phyloP scores from a whole-genome alignment of 352 stramenopile species.

The Globisporangium iwayamae region DNA sequence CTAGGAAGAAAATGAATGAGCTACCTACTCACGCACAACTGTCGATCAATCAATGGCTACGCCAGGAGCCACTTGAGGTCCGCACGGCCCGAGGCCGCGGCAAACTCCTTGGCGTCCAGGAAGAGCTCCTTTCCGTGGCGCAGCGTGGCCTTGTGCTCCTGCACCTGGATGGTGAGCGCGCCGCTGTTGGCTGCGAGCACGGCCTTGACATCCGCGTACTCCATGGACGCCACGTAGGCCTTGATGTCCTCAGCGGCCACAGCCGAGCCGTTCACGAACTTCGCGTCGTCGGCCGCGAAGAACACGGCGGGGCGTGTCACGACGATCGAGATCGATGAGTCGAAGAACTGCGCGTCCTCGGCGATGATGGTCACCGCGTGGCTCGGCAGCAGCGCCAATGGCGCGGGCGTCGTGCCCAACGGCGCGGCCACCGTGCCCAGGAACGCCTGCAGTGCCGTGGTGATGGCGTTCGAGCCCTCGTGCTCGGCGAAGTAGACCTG shows the following conservation, averaged over 20 bases:
- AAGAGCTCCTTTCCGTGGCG: constrained; percentile 65
- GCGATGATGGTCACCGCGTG: constrained; percentile 68
- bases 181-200: constrained; percentile 27
- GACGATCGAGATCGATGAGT: constrained; percentile 62
- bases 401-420: constrained; percentile 59
- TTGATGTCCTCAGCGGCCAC: constrained; percentile 48
- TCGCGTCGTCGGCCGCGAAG: constrained; percentile 41
- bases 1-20: constrained; percentile 1
- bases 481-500: constrained; percentile 94
- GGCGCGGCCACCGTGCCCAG: constrained; percentile 50
- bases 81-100: constrained; percentile 27
- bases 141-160: constrained; percentile 41
- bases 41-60: constrained; percentile 5
- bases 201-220: constrained; percentile 76
- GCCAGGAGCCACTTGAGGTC: constrained; percentile 46
- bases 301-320: constrained; percentile 72
- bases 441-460: constrained; percentile 57
- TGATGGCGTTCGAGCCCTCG: constrained; percentile 51
- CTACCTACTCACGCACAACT: background rate
- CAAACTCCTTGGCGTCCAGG: constrained; percentile 70
- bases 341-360: constrained; percentile 67
- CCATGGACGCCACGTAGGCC: constrained; percentile 73
- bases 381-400: constrained; percentile 48
- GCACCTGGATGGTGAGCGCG: constrained; percentile 42
- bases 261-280: constrained; percentile 40